Evolutionary conservation across 139 green algal species (phyloP), one percentile per base, ranked within the genome.

Genomic region (Chlorella sp.): DNA sequence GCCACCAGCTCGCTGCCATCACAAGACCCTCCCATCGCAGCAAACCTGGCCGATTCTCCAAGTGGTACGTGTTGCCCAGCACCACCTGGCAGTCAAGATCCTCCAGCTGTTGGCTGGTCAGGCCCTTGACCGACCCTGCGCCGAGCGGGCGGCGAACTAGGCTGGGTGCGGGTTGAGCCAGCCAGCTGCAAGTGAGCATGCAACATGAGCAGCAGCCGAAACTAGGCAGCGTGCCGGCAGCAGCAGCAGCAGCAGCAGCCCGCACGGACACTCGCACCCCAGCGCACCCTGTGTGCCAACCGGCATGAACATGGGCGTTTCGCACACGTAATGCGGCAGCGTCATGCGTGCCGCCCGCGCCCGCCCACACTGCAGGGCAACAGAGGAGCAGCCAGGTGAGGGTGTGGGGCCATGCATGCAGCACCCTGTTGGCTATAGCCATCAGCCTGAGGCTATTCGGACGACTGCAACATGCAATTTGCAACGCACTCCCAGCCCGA

Each of bases 271-370:
- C 46, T 17, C 1, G 13, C 36, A 86, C 19, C 16, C 44, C 62
- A 32, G 58, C 84, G 3, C 62, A 95, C 96, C 96, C 91, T 99
- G 95, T 16, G 97, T 99, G 56, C 97, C 97, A 2, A 99, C 97
- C 5, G 97, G 97, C 97, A 99, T 99, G 91, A 99, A 99, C 96
- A 99, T 98, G 26, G 97, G 97, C 24, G 96, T 99, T 72, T 96
- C 87, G 46, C 91, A 96, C 17, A 84, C 92, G 84, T 90, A 94
- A 76, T 98, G 96, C 0, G 95, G 95, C 58, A 99, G 92, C 40
- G 88, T 95, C 93, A 99, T 94, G 28, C 73, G 83, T 1, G 92
- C 76, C 17, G 90, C 90, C 8, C 96, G 87, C 1, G 96, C 96
- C 2, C 93, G 85, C 5, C 94, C 94, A 51, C 94, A 89, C 58